phyloP scores from a whole-genome alignment of 352 stramenopile species.

The Globisporangium megalacanthum region DNA sequence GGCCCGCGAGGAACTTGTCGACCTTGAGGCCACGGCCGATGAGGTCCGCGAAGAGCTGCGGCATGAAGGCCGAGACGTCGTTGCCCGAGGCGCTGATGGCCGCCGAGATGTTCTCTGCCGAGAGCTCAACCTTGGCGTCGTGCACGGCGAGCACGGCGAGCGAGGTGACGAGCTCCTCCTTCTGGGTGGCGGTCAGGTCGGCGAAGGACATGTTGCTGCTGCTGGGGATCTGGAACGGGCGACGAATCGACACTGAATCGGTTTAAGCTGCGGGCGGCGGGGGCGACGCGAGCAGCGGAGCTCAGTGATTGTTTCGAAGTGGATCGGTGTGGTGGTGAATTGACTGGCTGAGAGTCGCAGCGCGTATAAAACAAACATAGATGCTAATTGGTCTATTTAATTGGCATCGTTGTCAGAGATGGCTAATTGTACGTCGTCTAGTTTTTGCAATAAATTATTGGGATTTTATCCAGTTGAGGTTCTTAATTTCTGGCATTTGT shows the following conservation, averaged over 20 bases:
- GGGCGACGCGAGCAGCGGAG: conserved; percentile 34
- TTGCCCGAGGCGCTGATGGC: conserved; percentile 75
- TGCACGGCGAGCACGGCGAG: conserved; percentile 77
- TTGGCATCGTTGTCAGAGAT: too few species aligned
- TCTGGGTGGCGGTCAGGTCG: conserved; percentile 75
- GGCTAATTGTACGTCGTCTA: too few species aligned
- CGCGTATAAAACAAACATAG: too few species aligned
- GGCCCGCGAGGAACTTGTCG: conserved; percentile 85
- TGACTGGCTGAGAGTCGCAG: conserved; percentile 1
- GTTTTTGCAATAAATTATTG: too few species aligned
- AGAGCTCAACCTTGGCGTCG: conserved; percentile 71
- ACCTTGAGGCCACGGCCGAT: conserved; percentile 77
- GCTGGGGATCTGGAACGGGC: conserved; percentile 25
- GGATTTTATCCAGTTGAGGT: too few species aligned
- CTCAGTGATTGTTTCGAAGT: conserved; percentile 50
- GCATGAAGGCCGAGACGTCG: conserved; percentile 71
- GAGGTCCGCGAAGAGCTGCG: conserved; percentile 80
- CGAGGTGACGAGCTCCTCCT: conserved; percentile 83
- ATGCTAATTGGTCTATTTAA: too few species aligned
- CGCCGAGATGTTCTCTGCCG: conserved; percentile 70
- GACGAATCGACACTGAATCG: conserved; percentile 64
- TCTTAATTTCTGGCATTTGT: too few species aligned
- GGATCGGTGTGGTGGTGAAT: background rate
- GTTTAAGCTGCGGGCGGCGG: conserved; percentile 57
- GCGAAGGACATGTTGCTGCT: conserved; percentile 72